These are phyloP conservation scores for Trypanosomatidae sp. DNA, from an alignment of 208 protist species.

Conservation along the genomic window DNA sequence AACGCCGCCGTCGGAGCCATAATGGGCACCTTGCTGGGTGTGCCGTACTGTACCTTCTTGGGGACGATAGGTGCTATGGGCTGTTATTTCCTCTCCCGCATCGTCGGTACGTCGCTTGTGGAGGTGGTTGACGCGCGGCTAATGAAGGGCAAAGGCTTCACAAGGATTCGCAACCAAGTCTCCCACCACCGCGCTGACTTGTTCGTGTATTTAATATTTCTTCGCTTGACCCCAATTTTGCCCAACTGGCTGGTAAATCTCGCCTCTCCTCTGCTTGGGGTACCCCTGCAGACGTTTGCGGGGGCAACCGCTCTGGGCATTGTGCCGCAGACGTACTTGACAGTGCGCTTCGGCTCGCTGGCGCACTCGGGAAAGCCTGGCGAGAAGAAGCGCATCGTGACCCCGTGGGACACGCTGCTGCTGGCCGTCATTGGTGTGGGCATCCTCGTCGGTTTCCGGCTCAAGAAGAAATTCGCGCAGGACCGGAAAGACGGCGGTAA, in stretches of 20 bases:
- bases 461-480: slow-evolving; percentile 35
- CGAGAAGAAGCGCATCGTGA: slow-evolving; percentile 42
- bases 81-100: slow-evolving; percentile 49
- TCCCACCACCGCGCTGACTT: slow-evolving; percentile 58
- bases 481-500: slow-evolving; percentile 7
- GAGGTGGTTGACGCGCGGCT: slow-evolving; percentile 38
- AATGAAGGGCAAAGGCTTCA: slow-evolving; percentile 60
- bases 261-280: slow-evolving; percentile 76
- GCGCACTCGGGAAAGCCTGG: slow-evolving; percentile 23
- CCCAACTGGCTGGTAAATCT: slow-evolving; percentile 96
- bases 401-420: slow-evolving; percentile 70
- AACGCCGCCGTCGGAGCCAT: slow-evolving; percentile 81
- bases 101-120: slow-evolving; percentile 48
- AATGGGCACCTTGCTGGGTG: slow-evolving; percentile 62
- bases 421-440: slow-evolving; percentile 46
- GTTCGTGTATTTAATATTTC: slow-evolving; percentile 91
- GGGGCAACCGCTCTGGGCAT: slow-evolving; percentile 86
- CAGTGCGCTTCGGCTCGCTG: slow-evolving; percentile 76
- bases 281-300: slow-evolving; percentile 69
- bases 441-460: slow-evolving; percentile 35
- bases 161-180: slow-evolving; percentile 60
- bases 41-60: slow-evolving; percentile 63
- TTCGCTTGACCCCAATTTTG: slow-evolving; percentile 91
- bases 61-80: slow-evolving; percentile 58
- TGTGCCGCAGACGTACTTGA: slow-evolving; percentile 88